phyloP scores from a whole-genome alignment of 2,329 filamentous ascomycete genomes.

The Aspergillus bombycis region DNA sequence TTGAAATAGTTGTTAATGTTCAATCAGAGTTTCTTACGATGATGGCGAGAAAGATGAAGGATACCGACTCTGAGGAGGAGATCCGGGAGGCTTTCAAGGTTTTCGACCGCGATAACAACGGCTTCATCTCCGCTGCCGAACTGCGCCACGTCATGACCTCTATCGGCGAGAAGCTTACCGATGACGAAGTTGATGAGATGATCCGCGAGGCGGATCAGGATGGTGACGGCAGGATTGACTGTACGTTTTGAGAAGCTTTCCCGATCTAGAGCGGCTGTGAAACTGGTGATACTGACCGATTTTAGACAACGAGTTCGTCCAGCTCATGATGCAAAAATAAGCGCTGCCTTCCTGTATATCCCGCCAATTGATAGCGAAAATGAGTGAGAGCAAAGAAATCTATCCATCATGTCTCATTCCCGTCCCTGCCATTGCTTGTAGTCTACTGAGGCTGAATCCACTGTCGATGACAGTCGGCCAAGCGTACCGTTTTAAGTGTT shows the following conservation, averaged over 20 bases:
- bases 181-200: constrained; percentile 92
- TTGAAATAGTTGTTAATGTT: constrained; percentile 18
- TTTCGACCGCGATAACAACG: constrained; percentile 89
- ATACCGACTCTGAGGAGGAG: constrained; percentile 88
- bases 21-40: constrained; percentile 80
- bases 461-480: constrained; percentile 18
- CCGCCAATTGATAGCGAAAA: constrained; percentile 35
- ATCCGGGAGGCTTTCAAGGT: constrained; percentile 90
- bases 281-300: constrained; percentile 27
- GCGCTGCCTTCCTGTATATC: constrained; percentile 30
- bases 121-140: constrained; percentile 86
- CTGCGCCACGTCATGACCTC: constrained; percentile 90
- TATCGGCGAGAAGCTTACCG: constrained; percentile 87
- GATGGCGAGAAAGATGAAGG: constrained; percentile 96
- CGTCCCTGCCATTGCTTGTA: constrained; percentile 31
- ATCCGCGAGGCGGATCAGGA: constrained; percentile 90
- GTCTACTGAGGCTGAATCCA: constrained; percentile 28
- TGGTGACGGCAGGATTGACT: constrained; percentile 85
- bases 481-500: constrained; percentile 17
- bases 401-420: constrained; percentile 25
- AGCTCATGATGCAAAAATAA: constrained; percentile 97
- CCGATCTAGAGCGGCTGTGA: not conserved
- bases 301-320: constrained; percentile 86
- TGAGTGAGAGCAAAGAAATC: constrained; percentile 30
- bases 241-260: constrained; percentile 53